Conservation (phyloP, 2,329 filamentous ascomycete genomes). For the Curvularia sp. region DNA sequence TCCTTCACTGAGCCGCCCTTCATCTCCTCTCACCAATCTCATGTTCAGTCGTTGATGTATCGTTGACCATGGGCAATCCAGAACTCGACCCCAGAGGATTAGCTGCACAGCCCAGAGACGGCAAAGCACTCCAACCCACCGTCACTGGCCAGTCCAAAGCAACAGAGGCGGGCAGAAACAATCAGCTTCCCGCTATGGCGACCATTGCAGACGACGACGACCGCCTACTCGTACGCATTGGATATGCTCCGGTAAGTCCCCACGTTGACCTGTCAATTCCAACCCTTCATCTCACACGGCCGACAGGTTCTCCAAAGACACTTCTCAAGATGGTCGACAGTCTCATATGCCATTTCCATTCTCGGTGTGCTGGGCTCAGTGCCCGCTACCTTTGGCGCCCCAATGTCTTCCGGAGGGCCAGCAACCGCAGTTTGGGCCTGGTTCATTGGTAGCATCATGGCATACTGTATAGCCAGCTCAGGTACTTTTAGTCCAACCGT, state of each 20-base stretch:
- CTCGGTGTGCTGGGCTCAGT: slow-evolving; percentile 70
- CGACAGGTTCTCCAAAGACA: slow-evolving; percentile 66
- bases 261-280: background rate
- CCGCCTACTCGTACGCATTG: slow-evolving; percentile 66
- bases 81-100: slow-evolving; percentile 29
- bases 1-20: slow-evolving; percentile 13
- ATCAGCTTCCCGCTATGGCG: slow-evolving; percentile 49
- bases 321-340: slow-evolving; percentile 71
- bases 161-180: slow-evolving; percentile 27
- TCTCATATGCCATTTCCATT: slow-evolving; percentile 72
- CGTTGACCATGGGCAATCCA: slow-evolving; percentile 42
- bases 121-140: slow-evolving; percentile 28
- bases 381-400: slow-evolving; percentile 67
- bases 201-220: slow-evolving; percentile 67
- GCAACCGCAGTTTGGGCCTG: slow-evolving; percentile 71
- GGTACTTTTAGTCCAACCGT: slow-evolving; percentile 42
- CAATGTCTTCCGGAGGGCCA: slow-evolving; percentile 66
- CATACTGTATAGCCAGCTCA: slow-evolving; percentile 68
- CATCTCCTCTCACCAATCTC: slow-evolving; percentile 15
- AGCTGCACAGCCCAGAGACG: slow-evolving; percentile 16
- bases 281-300: slow-evolving; percentile 27
- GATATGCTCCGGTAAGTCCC: slow-evolving; percentile 65
- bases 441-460: slow-evolving; percentile 69
- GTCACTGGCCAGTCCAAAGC: slow-evolving; percentile 37
- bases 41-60: slow-evolving; percentile 33